Evolutionary conservation across 2,329 filamentous ascomycete genomes (phyloP).

Genomic region (Dactylellina parvicollis): DNA sequence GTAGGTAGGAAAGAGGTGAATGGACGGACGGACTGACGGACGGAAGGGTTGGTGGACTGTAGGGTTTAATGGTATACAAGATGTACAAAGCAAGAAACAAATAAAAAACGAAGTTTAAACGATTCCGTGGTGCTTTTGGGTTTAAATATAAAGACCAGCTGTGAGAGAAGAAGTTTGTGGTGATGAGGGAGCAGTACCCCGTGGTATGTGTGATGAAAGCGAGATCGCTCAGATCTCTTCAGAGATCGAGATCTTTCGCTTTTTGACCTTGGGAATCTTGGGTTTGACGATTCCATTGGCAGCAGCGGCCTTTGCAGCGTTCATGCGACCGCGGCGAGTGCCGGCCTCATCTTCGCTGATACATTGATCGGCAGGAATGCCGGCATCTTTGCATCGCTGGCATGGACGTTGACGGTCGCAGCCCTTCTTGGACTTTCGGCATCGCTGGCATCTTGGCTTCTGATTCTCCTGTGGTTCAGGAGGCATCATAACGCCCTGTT

Average conservation of each 20-base stretch:
- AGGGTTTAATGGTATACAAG: slow-evolving; percentile 32
- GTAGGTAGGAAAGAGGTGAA: slow-evolving; percentile 23
- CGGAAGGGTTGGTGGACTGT: slow-evolving; percentile 4
- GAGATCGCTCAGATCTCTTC: slow-evolving; percentile 23
- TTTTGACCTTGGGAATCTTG: slow-evolving; percentile 57
- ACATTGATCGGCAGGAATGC: slow-evolving; percentile 90
- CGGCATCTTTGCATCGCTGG: slow-evolving; percentile 93
- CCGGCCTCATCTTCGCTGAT: slow-evolving; percentile 98
- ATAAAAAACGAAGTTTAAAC: slow-evolving; percentile 1
- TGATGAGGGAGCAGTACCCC: slow-evolving; percentile 36
- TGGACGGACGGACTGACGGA: background rate
- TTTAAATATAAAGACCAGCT: background rate
- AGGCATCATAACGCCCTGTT: slow-evolving; percentile 48
- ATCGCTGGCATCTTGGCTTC: slow-evolving; percentile 96
- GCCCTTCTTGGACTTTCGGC: slow-evolving; percentile 99
- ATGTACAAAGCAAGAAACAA: slow-evolving; percentile 37
- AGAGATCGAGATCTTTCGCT: slow-evolving; percentile 54
- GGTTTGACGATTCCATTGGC: slow-evolving; percentile 59
- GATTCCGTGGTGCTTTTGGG: slow-evolving; percentile 35
- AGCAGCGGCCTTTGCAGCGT: slow-evolving; percentile 72
- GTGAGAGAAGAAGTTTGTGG: background rate
- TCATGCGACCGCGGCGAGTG: slow-evolving; percentile 93
- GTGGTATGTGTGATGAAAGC: slow-evolving; percentile 41
- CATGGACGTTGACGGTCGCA: slow-evolving; percentile 97
- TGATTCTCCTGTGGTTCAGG: slow-evolving; percentile 68